Evolutionary conservation across 495 filamentous ascomycete species (phyloP).

Genomic region (Aspergillus carlsbadensis): DNA sequence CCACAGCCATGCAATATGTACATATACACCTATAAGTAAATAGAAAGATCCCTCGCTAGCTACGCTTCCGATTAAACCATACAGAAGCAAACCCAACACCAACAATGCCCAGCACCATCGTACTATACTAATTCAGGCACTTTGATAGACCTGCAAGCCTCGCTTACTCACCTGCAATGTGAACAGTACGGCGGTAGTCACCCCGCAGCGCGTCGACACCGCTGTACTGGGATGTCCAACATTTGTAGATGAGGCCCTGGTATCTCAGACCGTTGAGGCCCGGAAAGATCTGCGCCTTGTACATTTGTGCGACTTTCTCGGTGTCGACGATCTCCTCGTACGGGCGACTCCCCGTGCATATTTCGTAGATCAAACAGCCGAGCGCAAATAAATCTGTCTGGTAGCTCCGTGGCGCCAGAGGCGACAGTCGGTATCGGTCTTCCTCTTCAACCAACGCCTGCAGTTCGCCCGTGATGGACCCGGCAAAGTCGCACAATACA

Average conservation of each 20-base stretch:
- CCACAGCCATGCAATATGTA: no score
- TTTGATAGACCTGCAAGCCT: no score
- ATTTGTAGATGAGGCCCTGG: constrained; percentile 18
- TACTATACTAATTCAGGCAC: no score
- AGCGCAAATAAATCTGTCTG: constrained; percentile 23
- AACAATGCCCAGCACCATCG: no score
- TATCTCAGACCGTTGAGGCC: constrained; percentile 14
- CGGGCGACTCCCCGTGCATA: constrained; percentile 11
- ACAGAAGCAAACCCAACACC: no score
- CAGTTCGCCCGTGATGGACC: constrained; percentile 14
- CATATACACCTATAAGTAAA: no score
- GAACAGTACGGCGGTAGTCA: constrained; percentile 1
- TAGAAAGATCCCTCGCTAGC: no score
- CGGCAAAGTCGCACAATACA: constrained; percentile 30
- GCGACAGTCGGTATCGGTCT: constrained; percentile 13
- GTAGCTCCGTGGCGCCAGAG: constrained; percentile 5
- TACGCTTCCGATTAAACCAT: no score
- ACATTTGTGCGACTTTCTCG: constrained; percentile 11
- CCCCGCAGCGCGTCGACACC: not conserved
- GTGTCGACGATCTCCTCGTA: constrained; percentile 15
- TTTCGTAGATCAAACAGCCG: constrained; percentile 23
- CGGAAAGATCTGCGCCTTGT: constrained; percentile 13
- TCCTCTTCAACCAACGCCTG: constrained; percentile 13
- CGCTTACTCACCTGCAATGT: no score
- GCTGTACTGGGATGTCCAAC: constrained; percentile 19